Conservation (phyloP, 2,329 filamentous ascomycete species). For the Fusarium sp. region DNA sequence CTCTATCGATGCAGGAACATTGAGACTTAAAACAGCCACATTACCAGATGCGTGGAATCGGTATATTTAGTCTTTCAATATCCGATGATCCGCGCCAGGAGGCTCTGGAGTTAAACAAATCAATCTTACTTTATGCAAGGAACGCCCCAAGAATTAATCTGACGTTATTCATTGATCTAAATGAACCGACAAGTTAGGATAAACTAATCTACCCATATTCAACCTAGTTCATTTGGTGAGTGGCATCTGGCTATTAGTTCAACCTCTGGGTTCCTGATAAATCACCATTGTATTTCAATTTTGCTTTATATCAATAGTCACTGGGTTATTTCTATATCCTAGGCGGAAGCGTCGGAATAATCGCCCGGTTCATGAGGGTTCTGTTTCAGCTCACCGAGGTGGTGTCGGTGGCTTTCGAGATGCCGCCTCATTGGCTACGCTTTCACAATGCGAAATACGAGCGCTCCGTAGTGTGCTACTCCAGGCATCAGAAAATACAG, state of each 20-base stretch:
- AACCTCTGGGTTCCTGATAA: background rate
- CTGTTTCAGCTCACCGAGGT: background rate
- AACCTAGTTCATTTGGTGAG: background rate
- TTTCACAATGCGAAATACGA: constrained; percentile 31
- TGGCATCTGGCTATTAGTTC: background rate
- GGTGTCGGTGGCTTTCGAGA: constrained; percentile 8
- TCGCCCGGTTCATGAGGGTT: background rate
- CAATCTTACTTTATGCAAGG: too few species aligned
- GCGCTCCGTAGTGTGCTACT: background rate
- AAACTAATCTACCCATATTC: too few species aligned
- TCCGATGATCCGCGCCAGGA: too few species aligned
- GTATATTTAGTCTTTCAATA: too few species aligned
- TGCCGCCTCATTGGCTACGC: constrained; percentile 9
- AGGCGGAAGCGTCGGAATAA: background rate
- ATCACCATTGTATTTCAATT: too few species aligned
- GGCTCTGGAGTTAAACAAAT: too few species aligned
- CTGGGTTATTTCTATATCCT: background rate
- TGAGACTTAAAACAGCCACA: too few species aligned
- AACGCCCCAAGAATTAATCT: too few species aligned
- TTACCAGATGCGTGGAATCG: background rate
- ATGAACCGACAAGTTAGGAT: too few species aligned
- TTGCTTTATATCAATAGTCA: background rate
- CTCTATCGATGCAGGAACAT: background rate
- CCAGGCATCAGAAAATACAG: constrained; percentile 9
- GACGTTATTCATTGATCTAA: too few species aligned